Evolutionary conservation across 2,329 filamentous ascomycete genomes (phyloP).

Genomic region (Lecanicillium sp.): DNA sequence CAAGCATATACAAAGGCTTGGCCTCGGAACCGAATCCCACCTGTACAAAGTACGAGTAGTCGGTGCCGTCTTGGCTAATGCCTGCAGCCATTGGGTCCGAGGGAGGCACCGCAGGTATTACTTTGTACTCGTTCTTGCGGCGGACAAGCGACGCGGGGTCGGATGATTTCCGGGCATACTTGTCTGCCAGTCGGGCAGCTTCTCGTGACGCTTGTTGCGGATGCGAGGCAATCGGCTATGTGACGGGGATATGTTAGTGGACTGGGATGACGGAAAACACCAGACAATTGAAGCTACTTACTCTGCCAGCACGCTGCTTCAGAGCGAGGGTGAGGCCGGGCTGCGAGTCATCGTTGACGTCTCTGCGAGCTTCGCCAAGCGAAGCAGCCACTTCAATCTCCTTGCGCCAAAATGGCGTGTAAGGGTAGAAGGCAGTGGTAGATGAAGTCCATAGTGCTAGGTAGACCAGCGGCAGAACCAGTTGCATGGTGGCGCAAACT

Average conservation of each 20-base stretch:
- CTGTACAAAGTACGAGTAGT: conserved; percentile 58
- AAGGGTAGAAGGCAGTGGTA: conserved; percentile 41
- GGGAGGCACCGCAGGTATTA: conserved; percentile 39
- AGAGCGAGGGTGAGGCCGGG: conserved; percentile 32
- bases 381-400: conserved; percentile 17
- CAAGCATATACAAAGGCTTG: conserved; percentile 51
- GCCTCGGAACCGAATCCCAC: conserved; percentile 47
- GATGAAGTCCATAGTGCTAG: conserved; percentile 40
- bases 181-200: conserved; percentile 29
- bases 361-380: conserved; percentile 16
- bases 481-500: conserved; percentile 29
- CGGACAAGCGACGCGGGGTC: conserved; percentile 2
- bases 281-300: conserved; percentile 12
- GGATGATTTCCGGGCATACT: conserved; percentile 35
- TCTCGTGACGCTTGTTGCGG: conserved; percentile 29
- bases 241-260: conserved; percentile 7
- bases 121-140: conserved; percentile 37
- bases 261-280: background rate
- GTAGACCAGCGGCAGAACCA: conserved; percentile 30
- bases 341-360: conserved; percentile 9
- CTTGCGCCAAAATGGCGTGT: conserved; percentile 28
- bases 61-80: conserved; percentile 56
- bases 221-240: conserved; percentile 24
- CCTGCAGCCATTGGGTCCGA: conserved; percentile 41
- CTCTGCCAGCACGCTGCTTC: conserved; percentile 26